phyloP scores from a whole-genome alignment of 495 filamentous ascomycete species.

The Penicillium daleae region DNA sequence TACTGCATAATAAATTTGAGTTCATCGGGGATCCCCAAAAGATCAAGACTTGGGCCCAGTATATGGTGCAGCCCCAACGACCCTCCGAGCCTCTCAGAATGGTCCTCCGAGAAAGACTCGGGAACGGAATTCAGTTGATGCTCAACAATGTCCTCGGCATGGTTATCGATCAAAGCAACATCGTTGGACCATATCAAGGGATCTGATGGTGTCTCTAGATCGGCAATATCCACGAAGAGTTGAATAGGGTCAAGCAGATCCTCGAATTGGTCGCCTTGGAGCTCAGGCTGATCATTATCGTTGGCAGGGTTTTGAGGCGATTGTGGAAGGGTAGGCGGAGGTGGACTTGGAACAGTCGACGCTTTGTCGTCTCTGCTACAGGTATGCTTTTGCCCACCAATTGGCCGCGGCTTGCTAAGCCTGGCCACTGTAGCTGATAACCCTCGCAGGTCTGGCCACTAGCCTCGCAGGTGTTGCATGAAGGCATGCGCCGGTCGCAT shows the following conservation, averaged over 20 bases:
- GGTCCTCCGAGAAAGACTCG: not conserved
- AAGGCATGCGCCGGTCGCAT: slow-evolving; percentile 14
- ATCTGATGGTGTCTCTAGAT: not conserved
- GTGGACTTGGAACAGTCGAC: not conserved
- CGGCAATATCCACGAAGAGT: not conserved
- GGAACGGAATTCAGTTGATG: not conserved
- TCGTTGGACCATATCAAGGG: not conserved
- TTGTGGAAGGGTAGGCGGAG: not conserved
- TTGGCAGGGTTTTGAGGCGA: not conserved
- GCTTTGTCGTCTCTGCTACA: not conserved
- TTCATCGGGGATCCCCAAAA: not conserved
- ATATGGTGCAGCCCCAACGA: not conserved
- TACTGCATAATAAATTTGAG: not conserved
- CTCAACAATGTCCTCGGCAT: not conserved
- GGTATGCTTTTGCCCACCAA: not conserved
- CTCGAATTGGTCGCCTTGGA: not conserved
- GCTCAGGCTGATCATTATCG: not conserved
- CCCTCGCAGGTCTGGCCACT: slow-evolving; percentile 12
- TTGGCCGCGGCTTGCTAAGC: not conserved
- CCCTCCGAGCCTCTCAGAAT: not conserved
- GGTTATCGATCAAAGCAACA: not conserved
- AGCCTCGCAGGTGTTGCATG: slow-evolving; percentile 14
- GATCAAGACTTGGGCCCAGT: not conserved
- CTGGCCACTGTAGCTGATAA: slow-evolving; percentile 4
- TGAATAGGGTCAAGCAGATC: not conserved